These are phyloP conservation scores for Peronospora farinosa DNA, from an alignment of 352 stramenopile genomes.

Conservation along the genomic window DNA sequence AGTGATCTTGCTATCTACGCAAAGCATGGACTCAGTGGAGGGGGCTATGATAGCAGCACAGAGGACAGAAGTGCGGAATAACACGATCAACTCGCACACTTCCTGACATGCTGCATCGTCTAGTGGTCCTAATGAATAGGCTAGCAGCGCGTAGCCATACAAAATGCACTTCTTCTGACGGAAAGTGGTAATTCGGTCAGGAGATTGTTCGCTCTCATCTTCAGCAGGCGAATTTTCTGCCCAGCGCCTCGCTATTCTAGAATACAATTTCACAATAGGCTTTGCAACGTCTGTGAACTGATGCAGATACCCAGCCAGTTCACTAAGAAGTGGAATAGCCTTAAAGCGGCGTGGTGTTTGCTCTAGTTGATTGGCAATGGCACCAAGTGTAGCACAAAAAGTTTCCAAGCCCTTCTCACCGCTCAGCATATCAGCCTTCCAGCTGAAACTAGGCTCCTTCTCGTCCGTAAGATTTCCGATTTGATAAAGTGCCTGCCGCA, in stretches of 20 bases:
- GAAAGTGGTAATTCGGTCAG: slow-evolving; percentile 9
- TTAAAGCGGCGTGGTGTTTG: too few species aligned
- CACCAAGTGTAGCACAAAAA: too few species aligned
- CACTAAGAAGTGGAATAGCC: too few species aligned
- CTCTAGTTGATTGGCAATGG: too few species aligned
- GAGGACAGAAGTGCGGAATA: slow-evolving; percentile 34
- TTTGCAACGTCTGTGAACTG: too few species aligned
- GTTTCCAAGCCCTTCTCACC: too few species aligned
- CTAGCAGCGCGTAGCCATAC: slow-evolving; percentile 37
- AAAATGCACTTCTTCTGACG: slow-evolving; percentile 38
- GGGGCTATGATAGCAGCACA: slow-evolving; percentile 18
- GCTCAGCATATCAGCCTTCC: too few species aligned
- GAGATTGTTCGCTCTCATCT: slow-evolving; percentile 5
- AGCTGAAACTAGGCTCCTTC: too few species aligned
- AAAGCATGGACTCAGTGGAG: slow-evolving; percentile 19
- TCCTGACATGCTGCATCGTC: slow-evolving; percentile 15
- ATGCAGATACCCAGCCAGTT: too few species aligned
- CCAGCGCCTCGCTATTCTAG: slow-evolving; percentile 28
- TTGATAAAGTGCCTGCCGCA: too few species aligned
- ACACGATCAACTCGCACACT: slow-evolving; percentile 40
- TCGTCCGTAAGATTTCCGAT: too few species aligned
- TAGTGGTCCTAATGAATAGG: slow-evolving; percentile 21
- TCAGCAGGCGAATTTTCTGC: slow-evolving; percentile 14
- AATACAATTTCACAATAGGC: too few species aligned
- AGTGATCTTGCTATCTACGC: slow-evolving; percentile 18